A percentile compares a stretch with the other conserved stretches of the same genome.
phyloP scores from a whole-genome alignment of 192 early-diverging fungal species.

The Coemansia sp. region DNA sequence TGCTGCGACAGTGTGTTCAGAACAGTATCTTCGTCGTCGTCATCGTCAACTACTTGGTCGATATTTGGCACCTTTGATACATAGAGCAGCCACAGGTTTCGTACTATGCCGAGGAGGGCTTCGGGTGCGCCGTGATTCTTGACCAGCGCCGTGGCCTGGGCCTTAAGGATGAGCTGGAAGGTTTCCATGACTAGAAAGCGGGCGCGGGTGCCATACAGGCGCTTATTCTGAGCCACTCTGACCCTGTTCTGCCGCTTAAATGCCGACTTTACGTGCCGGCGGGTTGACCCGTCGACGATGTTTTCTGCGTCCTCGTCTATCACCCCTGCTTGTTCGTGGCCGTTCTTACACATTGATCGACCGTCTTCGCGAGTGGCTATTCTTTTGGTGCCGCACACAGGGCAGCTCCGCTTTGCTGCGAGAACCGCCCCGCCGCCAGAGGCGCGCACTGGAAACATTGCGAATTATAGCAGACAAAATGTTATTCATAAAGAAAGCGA shows the following conservation, averaged over 20 bases:
- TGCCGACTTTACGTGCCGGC: constrained; percentile 16
- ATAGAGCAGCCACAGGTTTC: constrained; percentile 46
- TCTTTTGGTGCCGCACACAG: constrained; percentile 41
- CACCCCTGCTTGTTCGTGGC: constrained; percentile 49
- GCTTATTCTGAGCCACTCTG: not conserved
- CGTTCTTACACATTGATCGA: constrained; percentile 43
- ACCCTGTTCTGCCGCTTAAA: constrained; percentile 19
- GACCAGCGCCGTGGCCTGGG: constrained; percentile 33
- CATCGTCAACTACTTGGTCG: not conserved
- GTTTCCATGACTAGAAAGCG: constrained; percentile 38
- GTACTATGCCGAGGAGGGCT: constrained; percentile 19
- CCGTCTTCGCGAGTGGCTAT: constrained; percentile 42
- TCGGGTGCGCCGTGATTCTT: constrained; percentile 29
- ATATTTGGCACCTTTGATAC: constrained; percentile 31
- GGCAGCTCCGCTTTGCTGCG: constrained; percentile 35
- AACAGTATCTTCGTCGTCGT: not conserved
- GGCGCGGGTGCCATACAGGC: constrained; percentile 34
- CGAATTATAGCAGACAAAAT: not conserved
- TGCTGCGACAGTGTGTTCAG: not conserved
- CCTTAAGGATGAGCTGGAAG: constrained; percentile 39
- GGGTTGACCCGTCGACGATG: constrained; percentile 29
- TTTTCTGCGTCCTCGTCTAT: constrained; percentile 34
- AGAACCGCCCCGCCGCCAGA: constrained; percentile 8
- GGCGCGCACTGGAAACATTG: constrained; percentile 1
- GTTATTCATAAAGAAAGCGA: not conserved